Conservation (phyloP, 352 stramenopile genomes). For the Globisporangium canariense region DNA sequence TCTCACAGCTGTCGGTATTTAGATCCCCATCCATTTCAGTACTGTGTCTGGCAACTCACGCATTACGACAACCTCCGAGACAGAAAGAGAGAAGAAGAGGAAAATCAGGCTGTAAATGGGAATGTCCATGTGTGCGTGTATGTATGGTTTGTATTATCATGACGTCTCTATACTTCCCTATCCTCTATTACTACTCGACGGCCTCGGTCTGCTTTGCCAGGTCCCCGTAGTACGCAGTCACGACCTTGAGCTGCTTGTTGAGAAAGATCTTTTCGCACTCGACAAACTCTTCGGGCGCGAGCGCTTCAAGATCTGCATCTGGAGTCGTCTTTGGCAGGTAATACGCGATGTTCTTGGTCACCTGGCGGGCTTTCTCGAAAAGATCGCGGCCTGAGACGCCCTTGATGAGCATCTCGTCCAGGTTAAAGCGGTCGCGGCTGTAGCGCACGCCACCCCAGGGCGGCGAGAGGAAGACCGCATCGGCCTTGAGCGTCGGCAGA, state of each 20-base stretch:
- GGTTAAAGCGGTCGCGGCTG: constrained; percentile 50
- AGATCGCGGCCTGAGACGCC: constrained; percentile 53
- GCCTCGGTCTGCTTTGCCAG: constrained; percentile 19
- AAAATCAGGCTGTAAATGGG: neutral
- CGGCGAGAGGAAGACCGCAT: constrained; percentile 90
- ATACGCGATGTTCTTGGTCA: constrained; percentile 79
- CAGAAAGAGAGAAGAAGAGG: neutral
- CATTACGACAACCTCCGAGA: too few species aligned
- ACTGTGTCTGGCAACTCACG: neutral
- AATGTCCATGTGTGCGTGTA: neutral
- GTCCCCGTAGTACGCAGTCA: constrained; percentile 81
- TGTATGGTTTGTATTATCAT: neutral
- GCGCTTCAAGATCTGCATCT: constrained; percentile 39
- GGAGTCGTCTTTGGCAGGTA: constrained; percentile 78
- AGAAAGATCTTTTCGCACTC: constrained; percentile 81
- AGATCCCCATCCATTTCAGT: constrained; percentile 5
- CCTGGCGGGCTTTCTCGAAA: constrained; percentile 52
- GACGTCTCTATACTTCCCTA: neutral
- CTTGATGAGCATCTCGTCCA: constrained; percentile 69
- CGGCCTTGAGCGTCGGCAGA: constrained; percentile 65
- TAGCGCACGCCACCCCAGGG: constrained; percentile 87
- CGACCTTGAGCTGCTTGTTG: constrained; percentile 76
- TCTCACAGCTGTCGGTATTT: constrained; percentile 7
- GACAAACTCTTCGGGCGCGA: constrained; percentile 47
- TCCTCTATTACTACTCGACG: neutral